Conservation (phyloP, 1,284 basidiomycete genomes). For the Taiwanofungus camphoratus region DNA sequence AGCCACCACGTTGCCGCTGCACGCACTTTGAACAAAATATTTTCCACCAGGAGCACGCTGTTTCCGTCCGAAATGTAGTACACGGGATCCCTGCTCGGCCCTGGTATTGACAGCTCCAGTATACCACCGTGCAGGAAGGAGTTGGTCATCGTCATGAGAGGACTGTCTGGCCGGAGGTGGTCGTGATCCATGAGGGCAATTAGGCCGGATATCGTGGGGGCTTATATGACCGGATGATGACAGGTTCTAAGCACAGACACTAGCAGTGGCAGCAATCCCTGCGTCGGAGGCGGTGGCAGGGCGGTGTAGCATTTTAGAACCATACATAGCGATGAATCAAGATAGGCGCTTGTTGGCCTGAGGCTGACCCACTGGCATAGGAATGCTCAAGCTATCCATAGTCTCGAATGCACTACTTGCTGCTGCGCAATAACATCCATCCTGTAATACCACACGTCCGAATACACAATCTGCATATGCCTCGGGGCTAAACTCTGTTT, state of each 20-base stretch:
- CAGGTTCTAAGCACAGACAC: too few relatives aligned
- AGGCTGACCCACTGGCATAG: not conserved
- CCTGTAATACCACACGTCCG: not conserved
- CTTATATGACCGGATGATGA: not conserved
- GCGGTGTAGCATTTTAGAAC: not conserved
- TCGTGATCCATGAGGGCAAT: conserved; percentile 21
- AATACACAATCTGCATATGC: too few relatives aligned
- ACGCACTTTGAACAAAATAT: conserved; percentile 61
- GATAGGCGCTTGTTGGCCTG: not conserved
- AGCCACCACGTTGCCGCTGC: not conserved
- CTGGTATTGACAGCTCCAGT: conserved; percentile 29
- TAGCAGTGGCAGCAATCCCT: too few relatives aligned
- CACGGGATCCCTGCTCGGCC: conserved; percentile 30
- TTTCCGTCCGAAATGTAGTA: conserved; percentile 56
- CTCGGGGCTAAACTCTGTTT: not conserved
- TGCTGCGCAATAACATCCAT: not conserved
- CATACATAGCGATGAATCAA: not conserved
- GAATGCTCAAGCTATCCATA: not conserved
- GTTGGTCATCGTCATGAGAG: conserved; percentile 30
- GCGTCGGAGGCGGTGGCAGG: too few relatives aligned
- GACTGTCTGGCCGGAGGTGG: conserved; percentile 26
- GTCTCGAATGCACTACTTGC: not conserved
- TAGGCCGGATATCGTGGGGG: not conserved
- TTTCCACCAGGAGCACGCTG: conserved; percentile 50
- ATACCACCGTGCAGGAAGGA: conserved; percentile 30